These are phyloP conservation scores for Cyberlindnera misumaiensis DNA, from an alignment of 805 yeast species.

Conservation along the genomic window DNA sequence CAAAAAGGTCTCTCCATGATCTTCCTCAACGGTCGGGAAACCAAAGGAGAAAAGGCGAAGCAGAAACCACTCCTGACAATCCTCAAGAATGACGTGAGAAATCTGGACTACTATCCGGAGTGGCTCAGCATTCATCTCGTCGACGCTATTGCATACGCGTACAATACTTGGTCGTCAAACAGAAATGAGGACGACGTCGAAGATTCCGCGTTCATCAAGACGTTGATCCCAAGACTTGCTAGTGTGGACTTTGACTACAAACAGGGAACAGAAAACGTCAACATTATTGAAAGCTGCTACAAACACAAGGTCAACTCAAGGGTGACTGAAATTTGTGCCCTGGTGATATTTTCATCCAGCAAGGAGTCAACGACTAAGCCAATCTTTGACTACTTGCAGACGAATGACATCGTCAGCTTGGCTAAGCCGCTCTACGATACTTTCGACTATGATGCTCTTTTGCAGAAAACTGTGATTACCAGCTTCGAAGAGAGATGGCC, in stretches of 20 bases:
- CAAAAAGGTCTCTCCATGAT: constrained; percentile 75
- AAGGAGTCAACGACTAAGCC: constrained; percentile 33
- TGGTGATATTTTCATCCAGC: constrained; percentile 56
- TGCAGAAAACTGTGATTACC: constrained; percentile 38
- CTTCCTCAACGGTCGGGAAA: constrained; percentile 51
- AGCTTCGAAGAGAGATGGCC: constrained; percentile 47
- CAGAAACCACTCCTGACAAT: constrained; percentile 43
- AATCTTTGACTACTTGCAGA: constrained; percentile 36
- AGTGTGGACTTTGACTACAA: constrained; percentile 7
- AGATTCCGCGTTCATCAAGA: constrained; percentile 34
- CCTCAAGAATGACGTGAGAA: constrained; percentile 47
- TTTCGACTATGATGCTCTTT: constrained; percentile 37
- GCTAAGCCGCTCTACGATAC: constrained; percentile 35
- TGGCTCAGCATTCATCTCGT: constrained; percentile 59
- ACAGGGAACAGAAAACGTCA: constrained; percentile 7
- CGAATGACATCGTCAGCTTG: constrained; percentile 27
- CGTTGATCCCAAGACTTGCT: constrained; percentile 28
- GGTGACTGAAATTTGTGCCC: constrained; percentile 69
- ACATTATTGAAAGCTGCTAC: constrained; percentile 38
- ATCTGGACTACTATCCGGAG: constrained; percentile 49
- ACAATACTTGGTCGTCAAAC: constrained; percentile 70
- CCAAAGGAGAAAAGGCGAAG: constrained; percentile 9
- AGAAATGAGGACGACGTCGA: constrained; percentile 37
- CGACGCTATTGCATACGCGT: constrained; percentile 67
- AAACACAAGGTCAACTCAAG: constrained; percentile 55